A percentile compares a stretch with the other conserved stretches of the same genome.
phyloP scores from a whole-genome alignment of 345 rosid genomes.

The Trapa incisa region DNA sequence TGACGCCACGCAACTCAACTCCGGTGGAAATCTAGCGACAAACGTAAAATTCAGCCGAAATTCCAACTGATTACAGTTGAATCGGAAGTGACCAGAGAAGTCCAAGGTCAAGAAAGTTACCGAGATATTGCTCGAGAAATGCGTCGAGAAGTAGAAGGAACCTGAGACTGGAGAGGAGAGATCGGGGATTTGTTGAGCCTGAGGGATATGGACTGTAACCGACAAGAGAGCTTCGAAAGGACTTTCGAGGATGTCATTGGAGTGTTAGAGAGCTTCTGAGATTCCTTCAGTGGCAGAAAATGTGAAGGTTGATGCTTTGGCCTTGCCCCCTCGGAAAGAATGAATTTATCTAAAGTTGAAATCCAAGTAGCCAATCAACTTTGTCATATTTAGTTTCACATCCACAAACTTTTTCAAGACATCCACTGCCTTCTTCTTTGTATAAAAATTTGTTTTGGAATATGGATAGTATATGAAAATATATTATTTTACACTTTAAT shows the following conservation, averaged over 20 bases:
- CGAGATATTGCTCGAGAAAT: conserved; percentile 25
- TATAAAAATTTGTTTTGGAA: no score
- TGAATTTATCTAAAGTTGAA: background rate
- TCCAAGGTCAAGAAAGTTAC: conserved; percentile 8
- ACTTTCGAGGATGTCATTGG: conserved; percentile 39
- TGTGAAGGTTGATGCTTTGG: background rate
- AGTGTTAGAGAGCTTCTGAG: background rate
- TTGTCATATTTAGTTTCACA: no score
- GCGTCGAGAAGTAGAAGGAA: conserved; percentile 19
- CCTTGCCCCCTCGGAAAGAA: no score
- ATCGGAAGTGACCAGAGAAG: background rate
- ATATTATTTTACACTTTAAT: no score
- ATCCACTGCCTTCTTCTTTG: no score
- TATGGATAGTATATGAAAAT: no score
- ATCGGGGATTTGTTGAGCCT: conserved; percentile 25
- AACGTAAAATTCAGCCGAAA: background rate
- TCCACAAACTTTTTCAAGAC: no score
- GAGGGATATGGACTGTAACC: conserved; percentile 27
- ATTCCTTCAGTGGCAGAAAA: background rate
- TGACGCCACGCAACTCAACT: conserved; percentile 25
- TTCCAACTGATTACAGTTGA: background rate
- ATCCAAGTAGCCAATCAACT: background rate
- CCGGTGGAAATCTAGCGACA: conserved; percentile 39
- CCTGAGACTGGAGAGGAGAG: conserved; percentile 18
- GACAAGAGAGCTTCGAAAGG: conserved; percentile 38